phyloP scores from a whole-genome alignment of 371 early-diverging fungal genomes.

The Mortierella sp. region DNA sequence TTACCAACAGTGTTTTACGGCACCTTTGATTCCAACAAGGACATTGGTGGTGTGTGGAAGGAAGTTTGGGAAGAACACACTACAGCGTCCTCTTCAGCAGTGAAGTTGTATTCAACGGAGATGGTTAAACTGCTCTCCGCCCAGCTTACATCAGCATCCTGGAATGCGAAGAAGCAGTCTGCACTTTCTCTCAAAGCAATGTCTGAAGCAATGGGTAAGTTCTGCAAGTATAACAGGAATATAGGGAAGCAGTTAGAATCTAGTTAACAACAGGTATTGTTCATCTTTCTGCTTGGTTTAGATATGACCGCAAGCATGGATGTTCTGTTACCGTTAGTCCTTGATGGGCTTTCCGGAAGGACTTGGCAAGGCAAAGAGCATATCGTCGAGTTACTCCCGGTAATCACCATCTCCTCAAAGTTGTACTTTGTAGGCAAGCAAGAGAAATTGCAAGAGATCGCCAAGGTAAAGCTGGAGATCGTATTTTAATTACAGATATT shows the following conservation, averaged over 20 bases:
- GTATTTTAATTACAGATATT: no score
- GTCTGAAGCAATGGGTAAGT: constrained; percentile 58
- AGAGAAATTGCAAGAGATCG: constrained; percentile 60
- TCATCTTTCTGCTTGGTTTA: background rate
- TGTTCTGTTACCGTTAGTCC: constrained; percentile 71
- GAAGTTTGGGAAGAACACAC: constrained; percentile 90
- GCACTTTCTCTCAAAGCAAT: constrained; percentile 78
- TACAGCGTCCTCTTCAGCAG: constrained; percentile 72
- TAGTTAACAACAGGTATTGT: background rate
- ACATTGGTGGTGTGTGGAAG: constrained; percentile 74
- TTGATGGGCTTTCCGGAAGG: constrained; percentile 77
- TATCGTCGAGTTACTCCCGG: constrained; percentile 79
- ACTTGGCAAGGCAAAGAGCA: constrained; percentile 93
- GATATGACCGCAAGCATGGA: constrained; percentile 58
- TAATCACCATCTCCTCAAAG: constrained; percentile 69
- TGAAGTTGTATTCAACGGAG: constrained; percentile 71
- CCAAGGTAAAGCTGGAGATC: constrained; percentile 51
- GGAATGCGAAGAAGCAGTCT: constrained; percentile 86
- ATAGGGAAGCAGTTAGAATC: background rate
- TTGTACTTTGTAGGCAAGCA: constrained; percentile 59
- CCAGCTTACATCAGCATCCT: constrained; percentile 74
- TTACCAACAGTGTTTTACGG: constrained; percentile 86
- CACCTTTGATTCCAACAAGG: constrained; percentile 75
- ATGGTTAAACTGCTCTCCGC: constrained; percentile 69
- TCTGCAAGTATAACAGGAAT: background rate